Conservation (phyloP, 2,329 filamentous ascomycete species). For the Fusarium lateritium region DNA sequence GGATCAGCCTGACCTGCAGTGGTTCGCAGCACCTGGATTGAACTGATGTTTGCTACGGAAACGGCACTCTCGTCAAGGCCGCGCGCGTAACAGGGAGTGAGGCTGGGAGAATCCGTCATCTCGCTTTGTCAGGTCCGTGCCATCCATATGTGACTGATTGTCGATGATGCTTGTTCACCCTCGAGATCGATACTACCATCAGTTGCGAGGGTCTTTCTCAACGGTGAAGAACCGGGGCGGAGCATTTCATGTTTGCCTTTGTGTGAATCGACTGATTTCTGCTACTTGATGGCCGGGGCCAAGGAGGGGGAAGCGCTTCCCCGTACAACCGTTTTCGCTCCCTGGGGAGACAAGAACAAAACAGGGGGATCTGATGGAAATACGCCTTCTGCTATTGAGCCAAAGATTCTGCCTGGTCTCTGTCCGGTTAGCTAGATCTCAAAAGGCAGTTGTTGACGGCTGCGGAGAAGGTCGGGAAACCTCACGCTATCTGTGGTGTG, state of each 20-base stretch:
- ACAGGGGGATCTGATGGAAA: neutral
- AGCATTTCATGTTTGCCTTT: conserved; percentile 2
- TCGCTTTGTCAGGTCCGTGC: conserved; percentile 19
- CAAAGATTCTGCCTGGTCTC: neutral
- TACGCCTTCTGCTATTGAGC: neutral
- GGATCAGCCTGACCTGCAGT: conserved; percentile 9
- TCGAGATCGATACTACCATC: conserved; percentile 16
- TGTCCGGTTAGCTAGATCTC: conserved; percentile 2
- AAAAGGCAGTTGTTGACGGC: neutral
- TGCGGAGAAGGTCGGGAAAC: conserved; percentile 35
- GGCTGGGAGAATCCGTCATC: conserved; percentile 12
- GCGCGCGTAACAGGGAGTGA: conserved; percentile 12
- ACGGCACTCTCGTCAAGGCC: conserved; percentile 4
- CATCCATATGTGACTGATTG: conserved; percentile 12
- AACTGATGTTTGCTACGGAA: conserved; percentile 1
- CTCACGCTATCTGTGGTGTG: conserved; percentile 41
- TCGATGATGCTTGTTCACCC: neutral
- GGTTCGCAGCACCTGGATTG: neutral
- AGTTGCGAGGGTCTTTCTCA: conserved; percentile 21
- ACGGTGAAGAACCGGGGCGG: conserved; percentile 9
- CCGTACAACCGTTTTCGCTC: conserved; percentile 5
- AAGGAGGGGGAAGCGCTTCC: conserved; percentile 27
- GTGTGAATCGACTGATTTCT: conserved; percentile 37
- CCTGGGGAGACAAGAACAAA: conserved; percentile 15
- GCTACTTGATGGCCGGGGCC: conserved; percentile 12